Percentiles rank a stretch among this genome's conserved stretches.
These are phyloP conservation scores for Epichloe sibirici DNA, from an alignment of 2,329 filamentous ascomycete species.

Conservation along the genomic window DNA sequence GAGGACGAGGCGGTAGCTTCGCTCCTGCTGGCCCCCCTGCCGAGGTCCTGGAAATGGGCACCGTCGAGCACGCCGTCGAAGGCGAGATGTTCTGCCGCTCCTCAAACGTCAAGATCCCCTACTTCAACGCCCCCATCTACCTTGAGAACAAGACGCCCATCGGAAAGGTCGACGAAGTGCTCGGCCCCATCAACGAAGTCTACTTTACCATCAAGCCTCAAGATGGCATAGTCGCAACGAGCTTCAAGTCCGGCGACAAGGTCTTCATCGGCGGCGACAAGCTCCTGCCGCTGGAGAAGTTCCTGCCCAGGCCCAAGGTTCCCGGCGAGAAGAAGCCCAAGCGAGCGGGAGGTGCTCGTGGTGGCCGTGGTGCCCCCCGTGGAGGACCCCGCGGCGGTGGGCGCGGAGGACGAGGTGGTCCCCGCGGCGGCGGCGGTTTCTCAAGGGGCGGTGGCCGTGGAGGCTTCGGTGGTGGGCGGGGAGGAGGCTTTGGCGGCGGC, in stretches of 20 bases:
- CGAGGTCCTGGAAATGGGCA: conserved; percentile 60
- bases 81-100: conserved; percentile 97
- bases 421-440: conserved; percentile 20
- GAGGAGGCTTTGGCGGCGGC: conserved; percentile 12
- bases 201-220: conserved; percentile 97
- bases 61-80: conserved; percentile 87
- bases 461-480: conserved; percentile 12
- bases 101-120: conserved; percentile 88
- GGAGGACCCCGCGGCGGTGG: conserved; percentile 9
- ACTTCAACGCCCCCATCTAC: conserved; percentile 98
- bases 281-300: conserved; percentile 87
- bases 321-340: conserved; percentile 49
- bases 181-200: conserved; percentile 94
- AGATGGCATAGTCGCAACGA: conserved; percentile 88
- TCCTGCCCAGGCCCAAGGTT: conserved; percentile 86
- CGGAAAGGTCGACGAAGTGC: conserved; percentile 95
- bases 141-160: conserved; percentile 96
- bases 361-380: conserved; percentile 14
- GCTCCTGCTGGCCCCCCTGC: conserved; percentile 11
- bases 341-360: conserved; percentile 43
- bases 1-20: conserved; percentile 11
- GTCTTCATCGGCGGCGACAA: conserved; percentile 95
- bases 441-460: conserved; percentile 20
- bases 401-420: conserved; percentile 9
- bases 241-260: conserved; percentile 93